phyloP scores from a whole-genome alignment of 176 grass and related monocot genomes.

The Cenchrus fungigraminus region DNA sequence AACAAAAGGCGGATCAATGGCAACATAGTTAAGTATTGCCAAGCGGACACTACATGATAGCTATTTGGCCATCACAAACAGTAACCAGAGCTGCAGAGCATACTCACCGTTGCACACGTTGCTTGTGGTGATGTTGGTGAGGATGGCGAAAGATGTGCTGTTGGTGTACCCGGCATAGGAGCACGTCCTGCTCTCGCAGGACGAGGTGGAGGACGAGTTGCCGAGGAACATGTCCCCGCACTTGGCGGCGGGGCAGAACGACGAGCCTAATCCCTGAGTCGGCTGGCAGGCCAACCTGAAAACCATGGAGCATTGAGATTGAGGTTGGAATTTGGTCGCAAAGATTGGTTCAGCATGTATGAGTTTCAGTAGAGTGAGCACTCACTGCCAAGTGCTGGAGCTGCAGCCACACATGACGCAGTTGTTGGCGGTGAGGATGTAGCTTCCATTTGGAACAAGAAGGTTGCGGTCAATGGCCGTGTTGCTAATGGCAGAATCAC shows the following conservation, averaged over 20 bases:
- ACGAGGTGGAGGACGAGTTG: slow-evolving; percentile 56
- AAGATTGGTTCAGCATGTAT: background rate
- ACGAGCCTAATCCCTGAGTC: slow-evolving; percentile 57
- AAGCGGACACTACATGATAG: background rate
- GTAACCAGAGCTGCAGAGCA: background rate
- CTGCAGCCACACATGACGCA: slow-evolving; percentile 88
- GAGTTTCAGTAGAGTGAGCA: slow-evolving; percentile 2
- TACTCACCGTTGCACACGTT: slow-evolving; percentile 71
- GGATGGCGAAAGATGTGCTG: slow-evolving; percentile 65
- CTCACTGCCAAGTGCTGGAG: slow-evolving; percentile 82
- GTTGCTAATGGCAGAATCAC: slow-evolving; percentile 74
- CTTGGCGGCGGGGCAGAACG: slow-evolving; percentile 59
- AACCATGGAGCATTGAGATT: background rate
- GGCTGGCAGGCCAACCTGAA: slow-evolving; percentile 74
- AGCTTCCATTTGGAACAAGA: slow-evolving; percentile 75
- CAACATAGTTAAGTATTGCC: background rate
- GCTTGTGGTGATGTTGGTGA: slow-evolving; percentile 64
- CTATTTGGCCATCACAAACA: background rate
- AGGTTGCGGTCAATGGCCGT: slow-evolving; percentile 62
- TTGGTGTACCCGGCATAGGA: slow-evolving; percentile 86
- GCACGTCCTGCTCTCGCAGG: slow-evolving; percentile 64
- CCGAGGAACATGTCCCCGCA: slow-evolving; percentile 74
- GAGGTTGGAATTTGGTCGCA: background rate
- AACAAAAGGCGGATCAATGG: slow-evolving; percentile 27
- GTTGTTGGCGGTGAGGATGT: slow-evolving; percentile 81